These are phyloP conservation scores for Brassica nigra DNA, from an alignment of 345 rosid genomes.

Conservation along the genomic window DNA sequence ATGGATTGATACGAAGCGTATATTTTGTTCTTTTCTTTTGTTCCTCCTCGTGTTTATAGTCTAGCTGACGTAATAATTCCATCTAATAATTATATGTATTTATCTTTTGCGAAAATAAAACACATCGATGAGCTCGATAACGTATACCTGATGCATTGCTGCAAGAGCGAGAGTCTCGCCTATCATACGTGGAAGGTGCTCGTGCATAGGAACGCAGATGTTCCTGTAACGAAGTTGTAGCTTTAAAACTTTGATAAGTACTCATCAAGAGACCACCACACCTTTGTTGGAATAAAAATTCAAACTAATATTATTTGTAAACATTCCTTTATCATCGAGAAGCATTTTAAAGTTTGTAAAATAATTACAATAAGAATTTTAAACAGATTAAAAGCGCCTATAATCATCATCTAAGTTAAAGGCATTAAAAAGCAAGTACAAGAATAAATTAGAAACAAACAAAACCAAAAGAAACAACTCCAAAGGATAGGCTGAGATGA, in stretches of 20 bases:
- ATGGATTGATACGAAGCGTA: not conserved
- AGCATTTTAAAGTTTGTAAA: slow-evolving; percentile 12
- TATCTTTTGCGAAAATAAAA: not conserved
- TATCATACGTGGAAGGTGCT: slow-evolving; percentile 80
- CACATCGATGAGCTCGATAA: too few relatives aligned
- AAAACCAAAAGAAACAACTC: slow-evolving; percentile 7
- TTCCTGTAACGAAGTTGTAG: slow-evolving; percentile 63
- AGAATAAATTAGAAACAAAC: slow-evolving; percentile 6
- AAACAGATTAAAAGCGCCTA: slow-evolving; percentile 32
- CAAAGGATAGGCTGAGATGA: slow-evolving; percentile 10
- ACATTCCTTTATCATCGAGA: not conserved
- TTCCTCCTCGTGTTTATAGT: not conserved
- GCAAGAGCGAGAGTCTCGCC: slow-evolving; percentile 51
- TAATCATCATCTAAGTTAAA: slow-evolving; percentile 10
- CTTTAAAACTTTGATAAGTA: not conserved
- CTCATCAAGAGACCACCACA: not conserved
- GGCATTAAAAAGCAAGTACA: slow-evolving; percentile 12
- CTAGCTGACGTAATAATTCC: not conserved
- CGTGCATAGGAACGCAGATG: slow-evolving; percentile 59
- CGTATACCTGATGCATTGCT: too few relatives aligned
- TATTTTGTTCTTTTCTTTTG: not conserved
- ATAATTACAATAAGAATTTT: slow-evolving; percentile 34
- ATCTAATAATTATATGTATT: not conserved
- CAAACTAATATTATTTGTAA: not conserved
- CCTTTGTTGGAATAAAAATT: slow-evolving; percentile 22